Evolutionary conservation across 768 basidiomycete genomes (phyloP).

Genomic region (Termitomyces eurrhizus): DNA sequence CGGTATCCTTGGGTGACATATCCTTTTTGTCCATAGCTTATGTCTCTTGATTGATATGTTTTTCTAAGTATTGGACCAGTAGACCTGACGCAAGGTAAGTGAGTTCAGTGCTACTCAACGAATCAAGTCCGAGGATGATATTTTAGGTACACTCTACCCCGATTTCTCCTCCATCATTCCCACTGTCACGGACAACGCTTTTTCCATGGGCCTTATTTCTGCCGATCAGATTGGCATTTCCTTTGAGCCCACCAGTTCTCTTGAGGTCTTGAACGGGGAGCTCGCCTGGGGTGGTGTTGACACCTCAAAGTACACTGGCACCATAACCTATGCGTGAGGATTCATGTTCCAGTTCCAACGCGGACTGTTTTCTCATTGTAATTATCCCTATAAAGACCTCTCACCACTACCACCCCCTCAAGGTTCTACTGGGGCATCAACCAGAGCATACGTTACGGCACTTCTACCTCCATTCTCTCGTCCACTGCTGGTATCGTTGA

Average conservation of each 20-base stretch:
- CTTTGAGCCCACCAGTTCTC: constrained; percentile 44
- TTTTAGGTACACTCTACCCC: constrained; percentile 29
- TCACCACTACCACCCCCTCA: constrained; percentile 45
- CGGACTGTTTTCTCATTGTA: background rate
- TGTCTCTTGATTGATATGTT: background rate
- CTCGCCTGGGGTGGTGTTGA: constrained; percentile 53
- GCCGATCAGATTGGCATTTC: constrained; percentile 44
- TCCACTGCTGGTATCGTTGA: constrained; percentile 56
- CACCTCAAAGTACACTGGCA: constrained; percentile 37
- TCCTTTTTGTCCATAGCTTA: background rate
- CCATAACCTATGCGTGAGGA: constrained; percentile 38
- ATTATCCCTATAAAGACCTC: constrained; percentile 25
- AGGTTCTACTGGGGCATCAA: constrained; percentile 57
- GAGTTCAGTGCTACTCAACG: background rate
- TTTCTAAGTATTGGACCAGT: constrained; percentile 55
- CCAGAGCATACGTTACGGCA: constrained; percentile 50
- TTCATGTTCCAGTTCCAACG: constrained; percentile 3
- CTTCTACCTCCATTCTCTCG: constrained; percentile 37
- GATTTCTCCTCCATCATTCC: constrained; percentile 31
- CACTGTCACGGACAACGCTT: constrained; percentile 59
- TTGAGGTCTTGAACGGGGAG: constrained; percentile 41
- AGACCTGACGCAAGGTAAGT: constrained; percentile 43
- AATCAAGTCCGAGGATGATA: background rate
- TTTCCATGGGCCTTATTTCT: constrained; percentile 33
- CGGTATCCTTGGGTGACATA: constrained; percentile 58